Percentiles rank a stretch among this genome's conserved stretches.
Conservation (phyloP, 805 yeast species). For the Suhomyces sp. region DNA sequence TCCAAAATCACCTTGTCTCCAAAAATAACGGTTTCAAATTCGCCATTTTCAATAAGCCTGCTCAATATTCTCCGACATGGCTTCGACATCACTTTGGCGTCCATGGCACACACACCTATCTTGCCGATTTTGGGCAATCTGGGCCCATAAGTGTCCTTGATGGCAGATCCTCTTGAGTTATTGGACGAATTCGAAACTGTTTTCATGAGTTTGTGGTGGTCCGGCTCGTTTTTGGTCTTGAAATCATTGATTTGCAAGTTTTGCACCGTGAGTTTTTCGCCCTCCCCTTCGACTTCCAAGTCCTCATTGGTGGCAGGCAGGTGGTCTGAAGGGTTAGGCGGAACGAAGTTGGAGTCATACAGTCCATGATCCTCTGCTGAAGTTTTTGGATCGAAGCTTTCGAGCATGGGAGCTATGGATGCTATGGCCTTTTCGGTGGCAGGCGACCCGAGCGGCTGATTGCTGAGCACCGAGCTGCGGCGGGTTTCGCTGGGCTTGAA, state of each 20-base stretch:
- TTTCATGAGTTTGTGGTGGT: slow-evolving; percentile 28
- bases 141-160: slow-evolving; percentile 43
- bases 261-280: slow-evolving; percentile 15
- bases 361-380: slow-evolving; percentile 33
- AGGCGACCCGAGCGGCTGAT: slow-evolving; percentile 21
- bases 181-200: slow-evolving; percentile 36
- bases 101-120: slow-evolving; percentile 99
- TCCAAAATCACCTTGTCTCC: slow-evolving; percentile 96
- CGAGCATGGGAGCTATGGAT: slow-evolving; percentile 75
- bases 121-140: slow-evolving; percentile 76
- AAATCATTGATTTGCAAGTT: slow-evolving; percentile 11
- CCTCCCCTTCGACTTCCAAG: background rate
- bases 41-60: slow-evolving; percentile 85
- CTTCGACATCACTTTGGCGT: slow-evolving; percentile 89
- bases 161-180: slow-evolving; percentile 31
- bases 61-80: slow-evolving; percentile 92
- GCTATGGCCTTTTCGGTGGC: slow-evolving; percentile 63
- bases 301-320: slow-evolving; percentile 7
- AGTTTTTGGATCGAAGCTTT: slow-evolving; percentile 69
- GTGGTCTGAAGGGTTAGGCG: background rate
- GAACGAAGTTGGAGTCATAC: background rate
- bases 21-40: slow-evolving; percentile 93
- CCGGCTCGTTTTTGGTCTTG: slow-evolving; percentile 20
- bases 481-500: background rate
- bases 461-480: background rate